A percentile compares a stretch with the other conserved stretches of the same genome.
These are phyloP conservation scores for Linnemannia elongata DNA, from an alignment of 192 early-diverging fungal genomes.

Conservation along the genomic window DNA sequence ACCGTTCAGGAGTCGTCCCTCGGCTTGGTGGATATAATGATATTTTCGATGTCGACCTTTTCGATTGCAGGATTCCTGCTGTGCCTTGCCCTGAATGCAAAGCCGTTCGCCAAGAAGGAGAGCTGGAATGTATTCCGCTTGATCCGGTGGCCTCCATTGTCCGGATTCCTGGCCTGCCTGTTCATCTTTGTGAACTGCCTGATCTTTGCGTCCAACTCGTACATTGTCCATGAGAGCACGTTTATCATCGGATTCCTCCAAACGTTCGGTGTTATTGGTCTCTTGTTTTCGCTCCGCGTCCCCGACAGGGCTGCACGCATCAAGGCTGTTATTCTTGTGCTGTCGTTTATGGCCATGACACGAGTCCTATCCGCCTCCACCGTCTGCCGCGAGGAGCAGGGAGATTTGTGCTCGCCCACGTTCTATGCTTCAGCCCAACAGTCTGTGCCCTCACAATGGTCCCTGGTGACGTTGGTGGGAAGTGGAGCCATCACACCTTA, in stretches of 20 bases:
- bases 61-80: constrained; percentile 54
- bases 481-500: constrained; percentile 58
- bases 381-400: constrained; percentile 93
- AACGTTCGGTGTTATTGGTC: constrained; percentile 69
- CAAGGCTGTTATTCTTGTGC: constrained; percentile 58
- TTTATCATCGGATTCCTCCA: constrained; percentile 74
- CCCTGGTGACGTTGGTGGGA: constrained; percentile 61
- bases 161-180: constrained; percentile 55
- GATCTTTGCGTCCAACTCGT: constrained; percentile 90
- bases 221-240: constrained; percentile 89
- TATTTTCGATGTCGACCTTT: constrained; percentile 47
- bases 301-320: constrained; percentile 41
- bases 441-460: constrained; percentile 65
- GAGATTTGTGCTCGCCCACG: constrained; percentile 81
- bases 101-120: constrained; percentile 4
- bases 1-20: constrained; percentile 32
- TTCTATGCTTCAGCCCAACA: constrained; percentile 77
- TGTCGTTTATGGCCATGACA: constrained; percentile 70
- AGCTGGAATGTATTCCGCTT: constrained; percentile 21
- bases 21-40: constrained; percentile 54
- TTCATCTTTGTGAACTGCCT: constrained; percentile 70
- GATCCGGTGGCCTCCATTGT: constrained; percentile 34
- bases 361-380: constrained; percentile 70
- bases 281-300: constrained; percentile 48
- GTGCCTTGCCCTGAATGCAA: constrained; percentile 8